Conservation (phyloP, 192 early-diverging fungal genomes). For the Allomyces javanicus region DNA sequence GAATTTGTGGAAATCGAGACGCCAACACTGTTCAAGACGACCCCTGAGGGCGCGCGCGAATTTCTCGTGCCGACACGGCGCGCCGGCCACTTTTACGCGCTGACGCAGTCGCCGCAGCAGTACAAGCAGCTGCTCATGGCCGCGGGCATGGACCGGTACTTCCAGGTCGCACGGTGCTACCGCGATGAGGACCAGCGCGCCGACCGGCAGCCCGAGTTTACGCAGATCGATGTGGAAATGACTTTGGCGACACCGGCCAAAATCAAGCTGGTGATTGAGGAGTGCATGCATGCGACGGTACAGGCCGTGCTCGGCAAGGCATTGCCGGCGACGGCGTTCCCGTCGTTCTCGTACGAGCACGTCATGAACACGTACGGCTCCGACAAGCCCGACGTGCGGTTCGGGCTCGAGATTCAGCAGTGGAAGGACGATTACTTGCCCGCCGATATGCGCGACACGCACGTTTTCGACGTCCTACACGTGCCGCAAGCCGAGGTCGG, state of each 20-base stretch:
- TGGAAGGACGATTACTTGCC: no score
- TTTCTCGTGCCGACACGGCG: conserved; percentile 79
- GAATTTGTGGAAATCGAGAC: conserved; percentile 84
- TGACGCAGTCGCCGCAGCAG: conserved; percentile 84
- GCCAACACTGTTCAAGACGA: conserved; percentile 72
- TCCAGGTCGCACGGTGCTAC: conserved; percentile 80
- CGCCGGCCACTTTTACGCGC: conserved; percentile 54
- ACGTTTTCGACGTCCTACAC: no score
- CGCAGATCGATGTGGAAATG: conserved; percentile 84
- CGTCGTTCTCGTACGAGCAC: conserved; percentile 55
- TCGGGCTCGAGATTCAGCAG: conserved; percentile 42
- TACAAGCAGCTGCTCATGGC: conserved; percentile 89
- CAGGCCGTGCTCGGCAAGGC: conserved; percentile 32
- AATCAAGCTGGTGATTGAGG: no score
- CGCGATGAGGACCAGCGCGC: conserved; percentile 71
- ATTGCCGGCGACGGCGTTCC: conserved; percentile 16
- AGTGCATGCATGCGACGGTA: conserved; percentile 11
- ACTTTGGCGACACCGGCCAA: conserved; percentile 42
- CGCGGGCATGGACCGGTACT: conserved; percentile 74
- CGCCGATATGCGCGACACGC: no score
- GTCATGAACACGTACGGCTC: conserved; percentile 71
- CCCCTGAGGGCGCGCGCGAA: conserved; percentile 82
- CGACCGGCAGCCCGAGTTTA: conserved; percentile 87
- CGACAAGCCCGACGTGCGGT: conserved; percentile 77
- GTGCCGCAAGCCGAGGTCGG: no score